Evolutionary conservation across 2,329 filamentous ascomycete genomes (phyloP), one percentile per base, ranked within the genome.

Genomic region (Huntiella abstrusa): DNA sequence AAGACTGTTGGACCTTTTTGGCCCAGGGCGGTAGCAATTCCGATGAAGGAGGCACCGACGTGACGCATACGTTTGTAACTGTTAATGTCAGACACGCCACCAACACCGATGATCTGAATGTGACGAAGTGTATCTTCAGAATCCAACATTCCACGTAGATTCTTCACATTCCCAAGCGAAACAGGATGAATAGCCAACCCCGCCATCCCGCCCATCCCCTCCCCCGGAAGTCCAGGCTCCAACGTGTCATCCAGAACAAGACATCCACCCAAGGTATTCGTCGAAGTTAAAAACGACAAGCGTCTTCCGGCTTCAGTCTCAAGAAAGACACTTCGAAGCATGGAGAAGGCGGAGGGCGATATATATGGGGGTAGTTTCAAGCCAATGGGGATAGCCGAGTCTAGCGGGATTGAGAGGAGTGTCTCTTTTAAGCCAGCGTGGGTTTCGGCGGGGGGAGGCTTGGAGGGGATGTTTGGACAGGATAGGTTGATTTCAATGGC

Each of bases 291-390:
- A 59, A 87, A 87, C 38, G 68, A 71, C 1, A 83, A 46, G 1
- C 54, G 56, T 0, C 12, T 28, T n/a, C 17, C 44, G 51, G 54
- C 5, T 51, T 52, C 49, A n/a, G 36, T 55, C 51, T 6, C 53
- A 52, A 2, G 52, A 4, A 86, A 59, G 0, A 75, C 71, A 0
- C 58, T 51, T 1, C 75, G 57, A 11, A 87, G 59, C 13, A 63
- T 64, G 0, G 63, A 56, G 56, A 80, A 87, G 55, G 87, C 75
- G 0, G 67, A 72, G 0, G 69, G 61, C 55, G 85, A 73, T 0
- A 81, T 87, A 54, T 84, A 87, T 0, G 83, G 83, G 4, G 83
- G 82, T 1, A 75, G 78, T 56, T 88, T 88, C 52, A 87, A 65
- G 0, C 82, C 83, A 7, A 67, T 53, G 2, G 68, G 59, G 12